phyloP scores from a whole-genome alignment of 108 stramenopile species.

The Cyclotella atomus region DNA sequence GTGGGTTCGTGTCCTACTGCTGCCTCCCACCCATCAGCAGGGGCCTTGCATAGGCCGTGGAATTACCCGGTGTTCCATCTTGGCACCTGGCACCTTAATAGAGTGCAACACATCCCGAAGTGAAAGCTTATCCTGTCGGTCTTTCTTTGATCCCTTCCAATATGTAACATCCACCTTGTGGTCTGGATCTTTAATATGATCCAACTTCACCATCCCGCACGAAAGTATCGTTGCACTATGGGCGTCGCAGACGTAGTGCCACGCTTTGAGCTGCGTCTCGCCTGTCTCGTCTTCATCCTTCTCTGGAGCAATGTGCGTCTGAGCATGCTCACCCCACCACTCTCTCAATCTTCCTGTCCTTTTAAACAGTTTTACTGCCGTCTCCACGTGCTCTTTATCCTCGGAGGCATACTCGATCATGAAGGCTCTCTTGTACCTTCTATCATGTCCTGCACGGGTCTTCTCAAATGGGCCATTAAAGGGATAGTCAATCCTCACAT shows the following conservation, averaged over 20 bases:
- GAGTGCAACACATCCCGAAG: background rate
- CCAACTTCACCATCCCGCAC: background rate
- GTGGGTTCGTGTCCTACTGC: background rate
- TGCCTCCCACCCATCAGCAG: background rate
- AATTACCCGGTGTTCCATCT: background rate
- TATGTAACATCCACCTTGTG: background rate
- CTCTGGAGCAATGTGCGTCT: background rate
- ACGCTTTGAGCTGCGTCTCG: background rate
- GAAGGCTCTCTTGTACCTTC: background rate
- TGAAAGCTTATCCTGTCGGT: background rate
- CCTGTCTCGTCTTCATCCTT: background rate
- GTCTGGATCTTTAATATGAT: background rate
- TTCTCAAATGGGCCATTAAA: background rate
- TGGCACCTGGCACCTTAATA: background rate
- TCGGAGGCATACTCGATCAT: background rate
- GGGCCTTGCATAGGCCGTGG: background rate
- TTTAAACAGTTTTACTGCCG: background rate
- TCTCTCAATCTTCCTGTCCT: background rate
- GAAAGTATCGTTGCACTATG: background rate
- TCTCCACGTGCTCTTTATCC: background rate
- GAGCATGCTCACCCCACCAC: background rate
- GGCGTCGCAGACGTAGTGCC: background rate
- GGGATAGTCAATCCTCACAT: background rate
- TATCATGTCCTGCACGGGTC: background rate
- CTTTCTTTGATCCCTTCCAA: background rate